Conservation (phyloP, 2,329 filamentous ascomycete genomes). For the Hypoxylon sp. region DNA sequence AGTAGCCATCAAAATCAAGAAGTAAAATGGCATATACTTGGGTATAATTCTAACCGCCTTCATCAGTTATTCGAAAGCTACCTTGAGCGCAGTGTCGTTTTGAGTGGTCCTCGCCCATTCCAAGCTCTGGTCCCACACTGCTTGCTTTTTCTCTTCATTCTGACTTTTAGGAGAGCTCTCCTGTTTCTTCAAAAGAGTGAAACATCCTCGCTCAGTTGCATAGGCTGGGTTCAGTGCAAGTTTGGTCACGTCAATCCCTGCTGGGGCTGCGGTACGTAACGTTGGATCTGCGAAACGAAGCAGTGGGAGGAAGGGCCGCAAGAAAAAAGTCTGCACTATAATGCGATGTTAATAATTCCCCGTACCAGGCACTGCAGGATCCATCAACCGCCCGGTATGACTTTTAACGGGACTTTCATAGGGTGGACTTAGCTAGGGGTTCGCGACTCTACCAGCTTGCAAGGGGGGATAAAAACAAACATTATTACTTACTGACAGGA, state of each 20-base stretch:
- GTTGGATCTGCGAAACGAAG: slow-evolving; percentile 52
- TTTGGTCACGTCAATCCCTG: slow-evolving; percentile 44
- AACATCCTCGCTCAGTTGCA: slow-evolving; percentile 54
- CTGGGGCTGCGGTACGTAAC: slow-evolving; percentile 49
- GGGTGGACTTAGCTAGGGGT: background rate
- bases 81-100: slow-evolving; percentile 1
- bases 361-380: slow-evolving; percentile 30
- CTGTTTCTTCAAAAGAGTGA: slow-evolving; percentile 34
- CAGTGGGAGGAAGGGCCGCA: slow-evolving; percentile 43
- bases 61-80: background rate
- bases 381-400: background rate
- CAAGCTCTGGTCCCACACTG: slow-evolving; percentile 41
- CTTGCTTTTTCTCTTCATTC: slow-evolving; percentile 42
- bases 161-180: slow-evolving; percentile 43
- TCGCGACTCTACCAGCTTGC: background rate
- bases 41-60: background rate
- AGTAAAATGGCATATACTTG: no score
- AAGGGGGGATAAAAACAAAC: background rate
- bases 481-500: background rate
- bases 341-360: background rate
- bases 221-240: slow-evolving; percentile 38
- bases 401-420: background rate
- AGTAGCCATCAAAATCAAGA: background rate
- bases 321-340: slow-evolving; percentile 47
- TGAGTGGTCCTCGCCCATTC: slow-evolving; percentile 40